phyloP scores from a whole-genome alignment of 2,329 filamentous ascomycete genomes.

The Lasiodiplodia hormozganensis region DNA sequence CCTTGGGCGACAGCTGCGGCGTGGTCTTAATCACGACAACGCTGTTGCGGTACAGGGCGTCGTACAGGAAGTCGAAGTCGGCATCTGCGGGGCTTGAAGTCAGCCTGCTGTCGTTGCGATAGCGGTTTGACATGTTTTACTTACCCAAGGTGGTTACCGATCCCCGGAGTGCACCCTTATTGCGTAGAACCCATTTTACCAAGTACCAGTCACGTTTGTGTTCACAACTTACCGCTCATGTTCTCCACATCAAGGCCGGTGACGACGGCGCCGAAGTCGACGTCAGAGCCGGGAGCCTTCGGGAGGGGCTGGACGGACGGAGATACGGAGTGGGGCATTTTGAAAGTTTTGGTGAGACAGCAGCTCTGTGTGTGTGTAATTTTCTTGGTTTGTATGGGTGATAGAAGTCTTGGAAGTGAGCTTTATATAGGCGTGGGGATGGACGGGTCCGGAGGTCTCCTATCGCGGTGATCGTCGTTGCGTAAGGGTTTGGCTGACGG shows the following conservation, averaged over 20 bases:
- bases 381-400: too few species aligned
- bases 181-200: conserved; percentile 5
- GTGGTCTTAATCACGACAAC: conserved; percentile 76
- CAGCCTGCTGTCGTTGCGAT: conserved; percentile 3
- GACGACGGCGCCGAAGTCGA: conserved; percentile 67
- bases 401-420: not conserved
- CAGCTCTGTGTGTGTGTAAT: not conserved
- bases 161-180: conserved; percentile 64
- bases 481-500: not conserved
- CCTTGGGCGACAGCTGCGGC: conserved; percentile 67
- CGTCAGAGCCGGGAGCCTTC: conserved; percentile 34
- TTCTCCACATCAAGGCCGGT: conserved; percentile 67
- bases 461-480: conserved; percentile 4
- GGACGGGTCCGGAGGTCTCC: conserved; percentile 10
- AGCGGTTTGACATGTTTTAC: not conserved
- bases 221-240: conserved; percentile 61
- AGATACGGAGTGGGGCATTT: conserved; percentile 26
- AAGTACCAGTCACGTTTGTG: conserved; percentile 33
- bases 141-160: conserved; percentile 63
- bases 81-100: conserved; percentile 52
- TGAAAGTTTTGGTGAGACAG: not conserved
- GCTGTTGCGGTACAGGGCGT: conserved; percentile 72
- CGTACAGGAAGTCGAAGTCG: conserved; percentile 68
- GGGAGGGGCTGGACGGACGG: conserved; percentile 32
- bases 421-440: not conserved